These are phyloP conservation scores for Sechiopsis laciniata DNA, from an alignment of 306 rosid species.

Conservation along the genomic window DNA sequence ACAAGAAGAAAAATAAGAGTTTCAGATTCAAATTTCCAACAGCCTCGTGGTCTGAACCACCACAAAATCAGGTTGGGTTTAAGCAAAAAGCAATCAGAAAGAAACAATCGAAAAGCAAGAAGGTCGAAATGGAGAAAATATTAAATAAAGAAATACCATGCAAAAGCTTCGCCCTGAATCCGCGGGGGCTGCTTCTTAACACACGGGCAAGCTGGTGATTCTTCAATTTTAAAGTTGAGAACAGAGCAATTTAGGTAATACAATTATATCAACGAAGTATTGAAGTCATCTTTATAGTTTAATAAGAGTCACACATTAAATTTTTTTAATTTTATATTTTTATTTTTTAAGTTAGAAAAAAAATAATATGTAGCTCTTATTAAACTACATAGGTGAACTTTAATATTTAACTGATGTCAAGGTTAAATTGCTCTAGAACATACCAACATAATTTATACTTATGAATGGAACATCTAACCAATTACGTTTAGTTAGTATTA, in stretches of 20 bases:
- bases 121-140: conserved; percentile 31
- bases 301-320: too few relatives aligned
- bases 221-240: conserved; percentile 13
- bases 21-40: conserved; percentile 32
- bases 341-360: too few relatives aligned
- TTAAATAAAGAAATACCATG: conserved; percentile 26
- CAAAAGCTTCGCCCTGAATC: conserved; percentile 47
- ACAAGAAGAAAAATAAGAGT: conserved; percentile 32
- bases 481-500: neutral
- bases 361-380: too few relatives aligned
- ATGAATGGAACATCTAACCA: neutral
- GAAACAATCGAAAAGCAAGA: conserved; percentile 28
- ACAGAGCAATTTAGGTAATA: too few relatives aligned
- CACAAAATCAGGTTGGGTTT: conserved; percentile 34
- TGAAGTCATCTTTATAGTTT: too few relatives aligned
- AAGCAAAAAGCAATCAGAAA: conserved; percentile 21
- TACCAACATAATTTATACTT: neutral
- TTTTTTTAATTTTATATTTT: too few relatives aligned
- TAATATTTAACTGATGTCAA: too few relatives aligned
- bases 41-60: conserved; percentile 49
- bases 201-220: conserved; percentile 28
- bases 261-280: too few relatives aligned
- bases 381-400: too few relatives aligned
- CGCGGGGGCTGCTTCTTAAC: conserved; percentile 39
- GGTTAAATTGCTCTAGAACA: too few relatives aligned